Base-by-base conservation (phyloP, 352 stramenopile species). In the Phytophthora fragariaefolia region DNA sequence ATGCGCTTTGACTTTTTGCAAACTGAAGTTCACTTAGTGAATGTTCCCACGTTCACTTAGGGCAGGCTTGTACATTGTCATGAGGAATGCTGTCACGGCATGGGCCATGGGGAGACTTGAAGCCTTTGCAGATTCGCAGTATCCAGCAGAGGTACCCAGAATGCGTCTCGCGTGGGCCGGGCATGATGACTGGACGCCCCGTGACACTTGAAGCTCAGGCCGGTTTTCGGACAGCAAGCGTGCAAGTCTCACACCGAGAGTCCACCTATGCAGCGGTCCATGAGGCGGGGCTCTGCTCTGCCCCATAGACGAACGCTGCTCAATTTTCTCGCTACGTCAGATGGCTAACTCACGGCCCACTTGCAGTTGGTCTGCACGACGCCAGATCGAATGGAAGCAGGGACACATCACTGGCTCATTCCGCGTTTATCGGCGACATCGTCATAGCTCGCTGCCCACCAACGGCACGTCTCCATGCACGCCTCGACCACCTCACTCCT, bases 181-280 rank as follows among this genome's bases (percentile, higher is more conserved):
- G 10, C 10, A 20, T 53, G 42, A 46, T 62, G 54, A 47, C 42
- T 43, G 10, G 54, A 61, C 46, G 42, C 10, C 9, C 6, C 42
- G n/a, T 4, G 15, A 15, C 22, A 38, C 18, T 50, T 50, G 43
- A 50, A 50, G 43, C 22, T 50, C 43, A 22, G 28, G 18, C 43
- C 36, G 48, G 26, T 38, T 50, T 50, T 46, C 53, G 53, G 53
- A 60, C 53, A 60, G 53, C 36, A 60, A 60, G 26, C 24, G 50
- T 28, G 3, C 27, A 23, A 43, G 36, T 43, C 27, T n/a, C n/a
- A n/a, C n/a, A n/a, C n/a, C n/a, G n/a, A n/a, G n/a, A n/a, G n/a
- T n/a, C n/a, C n/a, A n/a, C n/a, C n/a, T n/a, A n/a, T n/a, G n/a
- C n/a, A n/a, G n/a, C n/a, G 8, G 1, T 60, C 36, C 13, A 38